Percentiles rank a stretch among this genome's conserved stretches.
Conservation (phyloP, 495 filamentous ascomycete genomes). For the Lasiosphaeria hispida region DNA sequence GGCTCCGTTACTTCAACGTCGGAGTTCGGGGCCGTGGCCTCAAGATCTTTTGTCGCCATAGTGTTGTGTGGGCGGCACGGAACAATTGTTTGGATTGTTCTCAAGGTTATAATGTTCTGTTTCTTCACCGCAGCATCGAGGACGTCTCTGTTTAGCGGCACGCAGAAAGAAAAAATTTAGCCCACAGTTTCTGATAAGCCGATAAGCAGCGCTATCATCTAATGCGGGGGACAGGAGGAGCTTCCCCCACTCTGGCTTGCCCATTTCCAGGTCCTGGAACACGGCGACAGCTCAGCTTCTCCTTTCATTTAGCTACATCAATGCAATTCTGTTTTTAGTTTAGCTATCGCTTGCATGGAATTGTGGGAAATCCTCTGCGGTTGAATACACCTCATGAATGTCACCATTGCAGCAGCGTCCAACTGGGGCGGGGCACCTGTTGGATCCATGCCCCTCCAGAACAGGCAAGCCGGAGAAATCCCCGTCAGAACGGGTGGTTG, state of each 20-base stretch:
- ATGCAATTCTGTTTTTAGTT: too few relatives aligned
- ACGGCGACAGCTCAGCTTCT: background rate
- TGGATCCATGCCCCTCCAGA: too few relatives aligned
- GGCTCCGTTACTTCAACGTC: background rate
- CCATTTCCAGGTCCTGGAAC: background rate
- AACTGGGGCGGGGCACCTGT: too few relatives aligned
- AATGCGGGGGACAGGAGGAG: background rate
- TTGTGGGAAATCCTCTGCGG: too few relatives aligned
- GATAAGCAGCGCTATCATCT: constrained; percentile 2
- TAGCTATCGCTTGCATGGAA: too few relatives aligned
- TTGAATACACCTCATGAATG: too few relatives aligned
- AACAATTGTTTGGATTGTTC: background rate
- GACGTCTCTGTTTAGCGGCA: background rate
- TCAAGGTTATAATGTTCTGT: background rate
- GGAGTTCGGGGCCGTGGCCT: background rate
- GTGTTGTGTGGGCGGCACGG: background rate
- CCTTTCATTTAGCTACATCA: too few relatives aligned
- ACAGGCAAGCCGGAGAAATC: too few relatives aligned
- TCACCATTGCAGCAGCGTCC: too few relatives aligned
- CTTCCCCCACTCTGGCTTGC: background rate
- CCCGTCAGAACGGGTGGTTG: too few relatives aligned
- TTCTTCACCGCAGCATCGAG: too few relatives aligned
- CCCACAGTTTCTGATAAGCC: constrained; percentile 6
- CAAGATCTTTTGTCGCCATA: constrained; percentile 10
- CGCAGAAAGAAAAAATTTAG: constrained; percentile 7